phyloP scores from a whole-genome alignment of 345 rosid genomes.

The Carallia pectinifolia region DNA sequence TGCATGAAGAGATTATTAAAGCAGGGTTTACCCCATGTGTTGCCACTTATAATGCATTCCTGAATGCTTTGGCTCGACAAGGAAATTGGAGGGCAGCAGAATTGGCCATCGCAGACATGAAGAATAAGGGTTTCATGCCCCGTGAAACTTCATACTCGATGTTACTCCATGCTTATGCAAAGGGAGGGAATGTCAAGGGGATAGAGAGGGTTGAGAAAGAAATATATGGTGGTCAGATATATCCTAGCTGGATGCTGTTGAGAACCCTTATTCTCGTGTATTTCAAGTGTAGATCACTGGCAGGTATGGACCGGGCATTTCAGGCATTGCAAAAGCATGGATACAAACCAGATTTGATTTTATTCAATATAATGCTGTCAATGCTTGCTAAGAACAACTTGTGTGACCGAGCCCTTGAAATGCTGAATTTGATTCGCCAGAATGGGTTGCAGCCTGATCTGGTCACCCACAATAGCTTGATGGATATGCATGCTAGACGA shows the following conservation, averaged over 20 bases:
- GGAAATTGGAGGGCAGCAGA: constrained; percentile 85
- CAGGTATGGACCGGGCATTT: constrained; percentile 73
- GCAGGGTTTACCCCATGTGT: constrained; percentile 78
- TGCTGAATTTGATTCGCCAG: constrained; percentile 49
- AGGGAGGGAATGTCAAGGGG: constrained; percentile 65
- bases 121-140: constrained; percentile 69
- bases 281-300: constrained; percentile 63
- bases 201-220: constrained; percentile 64
- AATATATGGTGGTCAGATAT: constrained; percentile 60
- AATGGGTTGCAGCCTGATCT: constrained; percentile 74
- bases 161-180: constrained; percentile 75
- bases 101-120: constrained; percentile 69
- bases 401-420: constrained; percentile 55
- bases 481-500: constrained; percentile 83
- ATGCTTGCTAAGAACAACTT: constrained; percentile 65
- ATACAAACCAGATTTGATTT: constrained; percentile 77
- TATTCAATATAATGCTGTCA: constrained; percentile 76
- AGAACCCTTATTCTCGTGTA: constrained; percentile 71
- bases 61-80: constrained; percentile 74
- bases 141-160: constrained; percentile 71
- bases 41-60: constrained; percentile 78
- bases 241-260: constrained; percentile 91
- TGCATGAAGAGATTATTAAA: constrained; percentile 69
- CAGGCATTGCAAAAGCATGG: constrained; percentile 51
- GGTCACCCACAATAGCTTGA: constrained; percentile 79